Percentiles rank a stretch among this genome's conserved stretches.
phyloP scores from a whole-genome alignment of 192 early-diverging fungal species.

The Polychytrium aggregatum region DNA sequence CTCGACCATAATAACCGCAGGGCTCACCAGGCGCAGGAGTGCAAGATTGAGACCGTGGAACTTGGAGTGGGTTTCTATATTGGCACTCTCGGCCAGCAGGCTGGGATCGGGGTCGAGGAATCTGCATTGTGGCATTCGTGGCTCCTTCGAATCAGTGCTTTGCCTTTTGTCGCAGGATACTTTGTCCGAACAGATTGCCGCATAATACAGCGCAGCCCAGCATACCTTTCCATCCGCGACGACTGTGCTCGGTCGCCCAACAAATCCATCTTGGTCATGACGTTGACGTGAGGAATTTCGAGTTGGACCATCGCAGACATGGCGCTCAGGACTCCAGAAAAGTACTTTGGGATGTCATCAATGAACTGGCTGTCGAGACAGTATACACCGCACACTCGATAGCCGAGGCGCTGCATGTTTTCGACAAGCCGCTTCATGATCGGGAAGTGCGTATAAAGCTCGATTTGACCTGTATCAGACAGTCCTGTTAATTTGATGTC shows the following conservation, averaged over 20 bases:
- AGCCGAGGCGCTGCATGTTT: conserved; percentile 54
- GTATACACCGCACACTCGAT: conserved; percentile 88
- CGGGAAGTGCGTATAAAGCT: conserved; percentile 95
- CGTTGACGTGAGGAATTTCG: conserved; percentile 97
- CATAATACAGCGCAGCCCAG: too few relatives aligned
- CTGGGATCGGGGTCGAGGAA: conserved; percentile 88
- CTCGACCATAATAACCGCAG: too few relatives aligned
- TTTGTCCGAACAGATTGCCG: too few relatives aligned
- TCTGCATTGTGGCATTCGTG: conserved; percentile 20
- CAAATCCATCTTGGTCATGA: conserved; percentile 96
- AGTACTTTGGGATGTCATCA: conserved; percentile 92
- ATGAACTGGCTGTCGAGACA: conserved; percentile 89
- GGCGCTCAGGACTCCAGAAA: conserved; percentile 90
- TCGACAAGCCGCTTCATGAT: conserved; percentile 81
- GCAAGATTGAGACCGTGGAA: conserved; percentile 83
- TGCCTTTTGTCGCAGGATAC: too few relatives aligned
- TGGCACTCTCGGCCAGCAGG: conserved; percentile 74
- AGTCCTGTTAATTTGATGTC: too few relatives aligned
- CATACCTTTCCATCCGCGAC: conserved; percentile 26
- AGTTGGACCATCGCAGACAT: conserved; percentile 92
- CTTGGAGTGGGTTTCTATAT: conserved; percentile 53
- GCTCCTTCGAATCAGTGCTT: too few relatives aligned
- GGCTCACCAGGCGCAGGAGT: conserved; percentile 67
- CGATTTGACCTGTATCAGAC: conserved; percentile 98
- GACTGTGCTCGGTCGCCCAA: conserved; percentile 34